Evolutionary conservation across 306 rosid species (phyloP).

Genomic region (Heteromeles arbutifolia): DNA sequence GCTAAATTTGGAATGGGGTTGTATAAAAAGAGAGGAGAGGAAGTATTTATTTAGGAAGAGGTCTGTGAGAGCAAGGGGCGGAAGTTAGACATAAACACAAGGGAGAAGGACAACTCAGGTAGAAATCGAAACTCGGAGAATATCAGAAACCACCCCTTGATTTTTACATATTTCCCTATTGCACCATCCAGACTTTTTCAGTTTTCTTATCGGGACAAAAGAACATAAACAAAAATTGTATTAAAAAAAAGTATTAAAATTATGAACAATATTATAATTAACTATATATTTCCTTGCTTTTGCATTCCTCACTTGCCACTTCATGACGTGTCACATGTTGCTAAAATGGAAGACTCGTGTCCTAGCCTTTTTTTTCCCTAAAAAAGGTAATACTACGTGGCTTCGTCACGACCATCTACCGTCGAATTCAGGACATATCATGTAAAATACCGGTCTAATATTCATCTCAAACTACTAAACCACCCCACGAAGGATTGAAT

Average conservation of each 20-base stretch:
- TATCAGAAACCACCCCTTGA: neutral
- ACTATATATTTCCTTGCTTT: neutral
- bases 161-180: neutral
- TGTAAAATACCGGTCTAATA: rapidly evolving
- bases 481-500: rapidly evolving
- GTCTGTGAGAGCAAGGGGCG: neutral
- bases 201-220: neutral
- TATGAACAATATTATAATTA: neutral
- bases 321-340: no score
- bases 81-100: neutral
- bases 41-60: neutral
- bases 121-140: neutral
- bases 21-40: constrained; percentile 7
- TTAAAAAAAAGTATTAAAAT: no score
- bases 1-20: constrained; percentile 33
- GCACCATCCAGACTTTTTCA: neutral
- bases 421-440: rapidly evolving
- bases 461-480: no score
- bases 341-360: no score
- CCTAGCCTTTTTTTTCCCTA: no score
- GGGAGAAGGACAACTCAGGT: neutral
- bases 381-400: rapidly evolving
- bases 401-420: rapidly evolving
- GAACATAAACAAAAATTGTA: no score
- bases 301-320: no score